Evolutionary conservation across 2,329 filamentous ascomycete genomes (phyloP).

Genomic region (Xylaria sp.): DNA sequence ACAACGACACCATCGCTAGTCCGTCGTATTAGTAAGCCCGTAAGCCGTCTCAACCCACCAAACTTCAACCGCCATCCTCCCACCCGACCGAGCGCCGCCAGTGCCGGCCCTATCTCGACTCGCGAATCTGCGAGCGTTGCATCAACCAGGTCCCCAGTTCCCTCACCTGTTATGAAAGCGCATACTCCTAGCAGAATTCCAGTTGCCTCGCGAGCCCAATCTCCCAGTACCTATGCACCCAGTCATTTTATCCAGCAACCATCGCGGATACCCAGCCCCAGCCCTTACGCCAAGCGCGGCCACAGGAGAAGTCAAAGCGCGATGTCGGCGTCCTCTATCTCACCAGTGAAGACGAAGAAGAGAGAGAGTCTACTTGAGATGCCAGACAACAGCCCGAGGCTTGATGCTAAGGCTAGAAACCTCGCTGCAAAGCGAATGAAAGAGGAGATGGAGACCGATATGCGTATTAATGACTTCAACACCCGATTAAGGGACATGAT

Average conservation of each 20-base stretch:
- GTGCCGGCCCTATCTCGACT: conserved; percentile 56
- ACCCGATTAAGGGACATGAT: conserved; percentile 86
- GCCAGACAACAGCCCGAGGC: conserved; percentile 59
- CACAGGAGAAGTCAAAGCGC: conserved; percentile 61
- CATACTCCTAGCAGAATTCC: conserved; percentile 58
- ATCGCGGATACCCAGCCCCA: conserved; percentile 48
- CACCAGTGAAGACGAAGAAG: conserved; percentile 40
- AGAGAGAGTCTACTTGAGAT: conserved; percentile 42
- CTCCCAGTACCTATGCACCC: conserved; percentile 41
- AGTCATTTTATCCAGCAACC: conserved; percentile 40
- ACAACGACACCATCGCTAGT: conserved; percentile 47
- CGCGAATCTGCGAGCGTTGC: conserved; percentile 66
- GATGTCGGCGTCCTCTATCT: conserved; percentile 55
- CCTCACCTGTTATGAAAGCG: conserved; percentile 39
- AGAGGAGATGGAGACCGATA: conserved; percentile 82
- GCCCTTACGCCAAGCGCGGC: conserved; percentile 40
- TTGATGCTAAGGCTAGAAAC: conserved; percentile 75
- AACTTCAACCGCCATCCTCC: conserved; percentile 50
- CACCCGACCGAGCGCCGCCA: conserved; percentile 59
- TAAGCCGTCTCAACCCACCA: conserved; percentile 51
- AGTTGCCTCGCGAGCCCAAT: conserved; percentile 48
- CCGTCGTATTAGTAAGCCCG: conserved; percentile 60
- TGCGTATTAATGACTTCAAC: conserved; percentile 82
- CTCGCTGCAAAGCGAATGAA: conserved; percentile 77
- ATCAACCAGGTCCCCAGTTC: conserved; percentile 56